These are phyloP conservation scores for Yarrowia galli DNA, from an alignment of 1,139 yeast genomes.

Conservation along the genomic window DNA sequence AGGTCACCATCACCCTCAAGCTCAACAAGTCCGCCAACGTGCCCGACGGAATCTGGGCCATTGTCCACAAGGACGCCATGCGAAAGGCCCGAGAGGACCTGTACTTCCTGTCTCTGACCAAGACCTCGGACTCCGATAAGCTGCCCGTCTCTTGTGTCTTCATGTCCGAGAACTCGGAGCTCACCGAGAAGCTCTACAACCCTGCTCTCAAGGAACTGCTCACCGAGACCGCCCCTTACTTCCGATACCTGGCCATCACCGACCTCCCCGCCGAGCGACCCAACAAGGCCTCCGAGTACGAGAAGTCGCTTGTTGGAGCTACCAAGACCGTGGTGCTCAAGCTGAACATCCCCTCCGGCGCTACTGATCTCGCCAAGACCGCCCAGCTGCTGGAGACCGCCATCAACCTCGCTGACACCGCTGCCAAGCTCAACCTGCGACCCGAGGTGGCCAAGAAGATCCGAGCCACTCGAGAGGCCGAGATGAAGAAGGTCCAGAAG, in stretches of 20 bases:
- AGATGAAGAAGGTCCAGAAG: constrained; percentile 65
- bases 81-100: constrained; percentile 73
- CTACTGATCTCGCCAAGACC: constrained; percentile 58
- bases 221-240: constrained; percentile 58
- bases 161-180: constrained; percentile 88
- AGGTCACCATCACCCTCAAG: constrained; percentile 60
- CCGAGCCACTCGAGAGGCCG: constrained; percentile 75
- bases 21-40: constrained; percentile 60
- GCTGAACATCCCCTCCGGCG: constrained; percentile 58
- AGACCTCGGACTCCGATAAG: constrained; percentile 71
- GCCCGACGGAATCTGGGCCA: constrained; percentile 75
- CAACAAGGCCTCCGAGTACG: constrained; percentile 40
- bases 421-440: constrained; percentile 49
- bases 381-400: constrained; percentile 60
- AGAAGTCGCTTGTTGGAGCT: constrained; percentile 57
- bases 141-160: constrained; percentile 79
- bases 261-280: constrained; percentile 83
- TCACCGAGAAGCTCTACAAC: constrained; percentile 69
- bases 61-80: constrained; percentile 88
- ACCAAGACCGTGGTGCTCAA: constrained; percentile 63
- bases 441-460: constrained; percentile 79
- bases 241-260: constrained; percentile 77
- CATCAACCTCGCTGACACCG: constrained; percentile 62
- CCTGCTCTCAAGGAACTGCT: constrained; percentile 61
- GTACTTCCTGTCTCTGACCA: constrained; percentile 85